Conservation (phyloP, 345 rosid genomes). For the Bruguiera parviflora region DNA sequence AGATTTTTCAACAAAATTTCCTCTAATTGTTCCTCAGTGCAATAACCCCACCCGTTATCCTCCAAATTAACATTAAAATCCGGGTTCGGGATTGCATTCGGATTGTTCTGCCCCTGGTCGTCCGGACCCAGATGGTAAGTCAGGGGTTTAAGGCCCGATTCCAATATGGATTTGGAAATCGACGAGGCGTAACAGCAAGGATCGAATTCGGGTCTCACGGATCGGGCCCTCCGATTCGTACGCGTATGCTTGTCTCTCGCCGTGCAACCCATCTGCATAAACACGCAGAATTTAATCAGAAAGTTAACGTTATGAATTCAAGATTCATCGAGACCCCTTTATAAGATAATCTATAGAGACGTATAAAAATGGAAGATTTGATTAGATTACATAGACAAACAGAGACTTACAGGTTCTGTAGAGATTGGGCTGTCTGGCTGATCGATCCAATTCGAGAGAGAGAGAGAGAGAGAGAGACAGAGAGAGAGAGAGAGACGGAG, state of each 20-base stretch:
- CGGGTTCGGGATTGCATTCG: slow-evolving; percentile 3
- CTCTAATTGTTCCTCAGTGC: slow-evolving; percentile 85
- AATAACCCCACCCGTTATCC: slow-evolving; percentile 75
- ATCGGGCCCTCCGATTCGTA: slow-evolving; percentile 48
- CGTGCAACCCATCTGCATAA: slow-evolving; percentile 49
- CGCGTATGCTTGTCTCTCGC: slow-evolving; percentile 54
- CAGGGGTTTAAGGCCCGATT: slow-evolving; percentile 61
- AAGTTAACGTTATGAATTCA: no score
- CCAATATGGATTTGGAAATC: slow-evolving; percentile 45
- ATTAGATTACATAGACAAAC: no score
- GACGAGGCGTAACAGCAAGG: slow-evolving; percentile 50
- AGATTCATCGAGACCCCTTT: no score
- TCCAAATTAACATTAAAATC: slow-evolving; percentile 36
- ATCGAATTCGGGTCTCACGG: slow-evolving; percentile 43
- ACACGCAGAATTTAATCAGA: no score
- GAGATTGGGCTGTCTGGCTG: no score
- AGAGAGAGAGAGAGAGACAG: no score
- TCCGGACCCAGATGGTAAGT: slow-evolving; percentile 40
- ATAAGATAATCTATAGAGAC: no score
- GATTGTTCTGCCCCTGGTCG: slow-evolving; percentile 36
- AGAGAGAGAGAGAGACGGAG: no score
- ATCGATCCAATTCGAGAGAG: no score
- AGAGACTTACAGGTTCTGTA: no score
- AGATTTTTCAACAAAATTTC: slow-evolving; percentile 60
- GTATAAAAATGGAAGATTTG: no score